Percentiles rank a stretch among this genome's conserved stretches.
Evolutionary conservation across 805 yeast genomes (phyloP).

Genomic region (Pichia nakasei): DNA sequence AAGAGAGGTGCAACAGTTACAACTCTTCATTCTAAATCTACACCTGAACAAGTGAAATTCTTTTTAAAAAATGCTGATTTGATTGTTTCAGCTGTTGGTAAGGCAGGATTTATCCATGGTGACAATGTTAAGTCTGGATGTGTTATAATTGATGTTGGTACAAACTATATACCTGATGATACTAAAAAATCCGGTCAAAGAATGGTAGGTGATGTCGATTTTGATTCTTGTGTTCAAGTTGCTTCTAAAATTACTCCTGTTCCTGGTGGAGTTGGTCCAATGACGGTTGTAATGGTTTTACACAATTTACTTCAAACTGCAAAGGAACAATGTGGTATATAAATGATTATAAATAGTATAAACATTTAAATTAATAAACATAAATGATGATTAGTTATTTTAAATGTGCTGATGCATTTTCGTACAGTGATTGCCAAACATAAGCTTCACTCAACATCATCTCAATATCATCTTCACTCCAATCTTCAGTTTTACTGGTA

Average conservation of each 20-base stretch:
- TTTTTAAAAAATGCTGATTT: slow-evolving; percentile 67
- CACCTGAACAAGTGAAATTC: slow-evolving; percentile 43
- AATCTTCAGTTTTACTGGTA: slow-evolving; percentile 65
- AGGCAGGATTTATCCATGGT: slow-evolving; percentile 74
- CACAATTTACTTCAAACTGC: slow-evolving; percentile 80
- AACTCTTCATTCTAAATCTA: slow-evolving; percentile 68
- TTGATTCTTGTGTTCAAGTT: slow-evolving; percentile 48
- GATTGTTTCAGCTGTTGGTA: slow-evolving; percentile 87
- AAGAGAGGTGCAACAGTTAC: slow-evolving; percentile 84
- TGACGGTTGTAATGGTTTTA: slow-evolving; percentile 96
- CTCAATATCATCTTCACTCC: slow-evolving; percentile 89
- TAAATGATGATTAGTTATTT: slow-evolving; percentile 27
- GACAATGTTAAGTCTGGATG: slow-evolving; percentile 83
- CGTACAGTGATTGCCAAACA: slow-evolving; percentile 91
- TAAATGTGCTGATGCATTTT: slow-evolving; percentile 83
- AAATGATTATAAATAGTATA: background rate
- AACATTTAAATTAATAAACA: too few relatives aligned
- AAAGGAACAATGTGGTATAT: slow-evolving; percentile 18
- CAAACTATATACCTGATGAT: slow-evolving; percentile 75
- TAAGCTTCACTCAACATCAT: slow-evolving; percentile 89
- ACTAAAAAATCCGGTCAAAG: slow-evolving; percentile 68
- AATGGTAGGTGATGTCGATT: slow-evolving; percentile 95
- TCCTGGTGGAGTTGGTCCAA: slow-evolving; percentile 99
- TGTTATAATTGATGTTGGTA: slow-evolving; percentile 90
- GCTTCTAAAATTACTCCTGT: slow-evolving; percentile 86